Percentiles rank a stretch among this genome's conserved stretches.
These are phyloP conservation scores for Plenodomus biglobosus DNA, from an alignment of 2,329 filamentous ascomycete genomes.

Conservation along the genomic window DNA sequence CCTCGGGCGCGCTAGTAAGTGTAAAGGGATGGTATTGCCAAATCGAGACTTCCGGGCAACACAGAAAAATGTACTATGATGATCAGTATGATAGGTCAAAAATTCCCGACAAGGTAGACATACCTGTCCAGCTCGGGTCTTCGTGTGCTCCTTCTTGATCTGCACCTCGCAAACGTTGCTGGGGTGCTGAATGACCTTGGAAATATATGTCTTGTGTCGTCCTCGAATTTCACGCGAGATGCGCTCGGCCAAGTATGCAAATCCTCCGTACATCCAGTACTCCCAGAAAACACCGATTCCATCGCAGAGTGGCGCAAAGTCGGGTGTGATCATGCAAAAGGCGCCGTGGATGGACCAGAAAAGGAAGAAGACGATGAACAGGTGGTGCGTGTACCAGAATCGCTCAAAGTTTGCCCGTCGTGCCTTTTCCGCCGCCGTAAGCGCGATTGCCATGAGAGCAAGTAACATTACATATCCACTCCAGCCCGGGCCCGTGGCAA, in stretches of 20 bases:
- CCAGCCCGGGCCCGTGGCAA: constrained; percentile 80
- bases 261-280: constrained; percentile 85
- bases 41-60: constrained; percentile 80
- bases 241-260: constrained; percentile 77
- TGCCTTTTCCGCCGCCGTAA: constrained; percentile 75
- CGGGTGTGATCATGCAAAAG: constrained; percentile 88
- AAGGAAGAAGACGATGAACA: constrained; percentile 85
- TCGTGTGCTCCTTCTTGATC: constrained; percentile 87
- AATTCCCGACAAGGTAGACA: constrained; percentile 2
- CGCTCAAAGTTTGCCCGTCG: constrained; percentile 81
- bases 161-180: constrained; percentile 89
- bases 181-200: constrained; percentile 86
- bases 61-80: constrained; percentile 76
- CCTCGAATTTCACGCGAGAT: constrained; percentile 77
- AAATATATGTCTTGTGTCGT: constrained; percentile 80
- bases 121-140: constrained; percentile 72
- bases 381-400: constrained; percentile 89
- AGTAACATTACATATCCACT: constrained; percentile 83
- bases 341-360: constrained; percentile 90
- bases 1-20: constrained; percentile 81
- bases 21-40: constrained; percentile 92
- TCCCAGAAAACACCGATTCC: constrained; percentile 83
- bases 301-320: constrained; percentile 75
- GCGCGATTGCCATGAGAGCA: constrained; percentile 74
- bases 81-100: constrained; percentile 9